Evolutionary conservation across 306 rosid species (phyloP).

Genomic region (Macrotyloma uniflorum): DNA sequence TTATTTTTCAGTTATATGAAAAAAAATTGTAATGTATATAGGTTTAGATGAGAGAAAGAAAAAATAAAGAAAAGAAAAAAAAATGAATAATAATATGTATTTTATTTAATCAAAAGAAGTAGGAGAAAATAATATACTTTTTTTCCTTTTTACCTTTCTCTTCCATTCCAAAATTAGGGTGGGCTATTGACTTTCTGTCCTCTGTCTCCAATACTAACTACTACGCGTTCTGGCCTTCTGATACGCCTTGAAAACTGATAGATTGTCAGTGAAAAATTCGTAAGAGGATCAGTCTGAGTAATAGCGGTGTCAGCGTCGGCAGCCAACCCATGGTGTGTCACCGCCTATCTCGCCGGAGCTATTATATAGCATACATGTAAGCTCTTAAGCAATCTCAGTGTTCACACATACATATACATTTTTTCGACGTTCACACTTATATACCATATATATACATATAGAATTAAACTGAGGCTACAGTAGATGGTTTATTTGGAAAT

Average conservation of each 20-base stretch:
- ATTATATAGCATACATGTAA: constrained; percentile 14
- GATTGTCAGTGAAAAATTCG: constrained; percentile 12
- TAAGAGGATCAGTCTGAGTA: constrained; percentile 44
- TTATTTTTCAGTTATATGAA: not conserved
- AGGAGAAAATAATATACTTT: not conserved
- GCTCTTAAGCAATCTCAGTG: constrained; percentile 28
- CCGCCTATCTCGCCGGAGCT: constrained; percentile 56
- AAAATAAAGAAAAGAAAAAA: not conserved
- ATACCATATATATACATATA: not conserved
- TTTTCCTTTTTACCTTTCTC: not conserved
- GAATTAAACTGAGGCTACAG: not conserved
- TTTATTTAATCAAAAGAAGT: not conserved
- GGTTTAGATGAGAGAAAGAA: not conserved
- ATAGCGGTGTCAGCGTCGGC: constrained; percentile 41
- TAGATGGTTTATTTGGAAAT: constrained; percentile 17
- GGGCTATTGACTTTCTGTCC: constrained; percentile 14
- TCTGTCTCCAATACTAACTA: constrained; percentile 25
- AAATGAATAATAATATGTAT: not conserved
- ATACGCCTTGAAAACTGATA: constrained; percentile 33
- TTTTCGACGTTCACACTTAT: constrained; percentile 35
- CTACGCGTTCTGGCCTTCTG: constrained; percentile 37
- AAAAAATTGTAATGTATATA: too few relatives aligned
- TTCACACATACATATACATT: constrained; percentile 28
- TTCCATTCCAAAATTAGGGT: not conserved
- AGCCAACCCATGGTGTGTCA: constrained; percentile 39